Evolutionary conservation across 169 alveolate species (phyloP).

Genomic region (Perkinsus olseni): DNA sequence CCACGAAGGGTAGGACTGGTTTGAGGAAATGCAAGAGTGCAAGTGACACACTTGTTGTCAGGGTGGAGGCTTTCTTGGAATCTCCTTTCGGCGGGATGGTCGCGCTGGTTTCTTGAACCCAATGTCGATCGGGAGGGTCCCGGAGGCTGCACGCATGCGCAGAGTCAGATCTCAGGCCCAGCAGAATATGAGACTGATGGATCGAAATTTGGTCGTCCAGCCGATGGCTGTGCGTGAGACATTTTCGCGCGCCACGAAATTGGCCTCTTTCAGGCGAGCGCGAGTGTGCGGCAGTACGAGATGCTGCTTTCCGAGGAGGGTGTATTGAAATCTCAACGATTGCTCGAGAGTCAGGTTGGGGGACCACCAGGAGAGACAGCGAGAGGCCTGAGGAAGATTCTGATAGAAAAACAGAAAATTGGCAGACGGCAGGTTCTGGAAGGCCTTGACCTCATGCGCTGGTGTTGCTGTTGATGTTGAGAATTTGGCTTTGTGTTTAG

Average conservation of each 20-base stretch:
- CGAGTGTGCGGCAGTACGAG: not conserved
- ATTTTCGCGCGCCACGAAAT: not conserved
- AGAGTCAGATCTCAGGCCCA: not conserved
- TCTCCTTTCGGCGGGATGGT: not conserved
- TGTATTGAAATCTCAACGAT: not conserved
- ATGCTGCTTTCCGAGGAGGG: not conserved
- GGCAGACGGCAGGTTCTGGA: not conserved
- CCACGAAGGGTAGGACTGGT: not conserved
- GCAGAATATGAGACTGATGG: not conserved
- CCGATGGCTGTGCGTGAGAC: not conserved
- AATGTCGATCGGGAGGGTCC: not conserved
- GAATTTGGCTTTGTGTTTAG: not conserved
- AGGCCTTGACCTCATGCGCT: not conserved
- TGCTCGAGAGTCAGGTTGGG: not conserved
- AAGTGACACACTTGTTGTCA: not conserved
- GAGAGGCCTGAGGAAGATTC: not conserved
- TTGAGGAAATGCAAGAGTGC: not conserved
- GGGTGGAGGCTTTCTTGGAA: not conserved
- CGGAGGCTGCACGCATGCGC: not conserved
- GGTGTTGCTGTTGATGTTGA: not conserved
- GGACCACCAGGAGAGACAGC: not conserved
- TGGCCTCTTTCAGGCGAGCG: not conserved
- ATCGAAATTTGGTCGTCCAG: not conserved
- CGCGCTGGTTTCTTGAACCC: not conserved
- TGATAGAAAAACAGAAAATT: not conserved